Evolutionary conservation across 257 asterid genomes (phyloP), one percentile per base, ranked within the genome.

Genomic region (Solanum pimpinellifolium): DNA sequence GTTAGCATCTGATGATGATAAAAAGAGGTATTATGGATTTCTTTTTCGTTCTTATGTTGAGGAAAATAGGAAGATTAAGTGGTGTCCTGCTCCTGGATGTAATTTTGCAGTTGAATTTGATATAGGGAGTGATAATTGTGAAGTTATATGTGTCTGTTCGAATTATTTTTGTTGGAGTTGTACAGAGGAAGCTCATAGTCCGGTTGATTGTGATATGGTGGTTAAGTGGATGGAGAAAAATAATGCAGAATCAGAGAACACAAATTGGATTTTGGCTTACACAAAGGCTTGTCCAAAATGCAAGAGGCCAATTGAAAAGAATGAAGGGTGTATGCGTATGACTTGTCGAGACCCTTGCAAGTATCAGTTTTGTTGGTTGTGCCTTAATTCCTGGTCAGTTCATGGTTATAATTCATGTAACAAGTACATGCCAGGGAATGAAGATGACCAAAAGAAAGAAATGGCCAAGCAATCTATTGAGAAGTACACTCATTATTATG

Each of bases 161-260:
- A n/a, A 84, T 76, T 37, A 29, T 23, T 88, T 88, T 59, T 88
- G 90, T 68, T 84, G 90, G 90, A 75, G 49, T 75, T 88, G 90
- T 59, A 83, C 83, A 27, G 89, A 88, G 62, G 90, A 90, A 68
- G 89, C 89, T 20, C 92, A 90, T 56, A 88, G 92, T 18, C 92
- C 92, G 0, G 87, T 90, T 84, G 89, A 88, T 70, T 90, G 92
- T 83, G 92, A 85, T 33, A 88, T 80, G 69, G 92, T 90, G 39
- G 86, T 70, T 4, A 88, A 52, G 77, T 90, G 92, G 92, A 77
- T 75, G 33, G n/a, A 37, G 66, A 90, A 90, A 68, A 90, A 86
- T 72, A 88, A 60, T 49, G 74, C 91, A 3, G 91, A 89, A 84
- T 68, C 89, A 4, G 89, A 85, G 74, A 89, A 89, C 35, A 87